Percentiles rank a stretch among this genome's conserved stretches.
These are phyloP conservation scores for Centaurea solstitialis DNA, from an alignment of 129 eudicot species.

Conservation along the genomic window DNA sequence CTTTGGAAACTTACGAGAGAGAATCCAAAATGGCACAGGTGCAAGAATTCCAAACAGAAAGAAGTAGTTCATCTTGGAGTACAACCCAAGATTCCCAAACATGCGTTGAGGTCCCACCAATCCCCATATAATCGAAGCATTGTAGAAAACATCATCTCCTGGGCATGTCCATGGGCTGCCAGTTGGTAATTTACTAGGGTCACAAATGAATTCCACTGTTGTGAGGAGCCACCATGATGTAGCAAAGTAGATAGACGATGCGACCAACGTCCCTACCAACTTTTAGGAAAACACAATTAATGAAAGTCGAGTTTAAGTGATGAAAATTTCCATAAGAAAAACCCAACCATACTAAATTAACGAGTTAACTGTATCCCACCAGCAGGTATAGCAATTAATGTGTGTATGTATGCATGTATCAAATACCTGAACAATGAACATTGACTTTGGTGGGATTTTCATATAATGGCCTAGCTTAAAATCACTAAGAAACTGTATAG, in stretches of 20 bases:
- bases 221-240: conserved; percentile 90
- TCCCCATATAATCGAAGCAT: conserved; percentile 90
- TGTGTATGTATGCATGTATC: not conserved
- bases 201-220: conserved; percentile 58
- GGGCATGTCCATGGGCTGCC: conserved; percentile 99
- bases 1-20: conserved; percentile 58
- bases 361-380: not conserved
- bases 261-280: conserved; percentile 56
- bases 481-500: conserved; percentile 48
- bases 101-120: conserved; percentile 80
- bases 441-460: conserved; percentile 68
- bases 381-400: not conserved
- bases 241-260: conserved; percentile 56
- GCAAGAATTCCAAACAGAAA: conserved; percentile 76
- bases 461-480: conserved; percentile 64
- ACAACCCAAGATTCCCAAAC: conserved; percentile 70
- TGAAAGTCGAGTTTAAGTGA: not conserved
- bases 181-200: conserved; percentile 45
- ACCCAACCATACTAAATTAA: not conserved
- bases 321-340: not conserved
- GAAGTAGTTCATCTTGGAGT: conserved; percentile 71
- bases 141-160: conserved; percentile 78
- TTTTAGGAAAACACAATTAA: conserved; percentile 3
- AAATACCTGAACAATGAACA: conserved; percentile 60
- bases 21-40: conserved; percentile 73